Percentiles rank a stretch among this genome's conserved stretches.
Evolutionary conservation across 495 filamentous ascomycete species (phyloP).

Genomic region (Hypoxylon subgilvum): DNA sequence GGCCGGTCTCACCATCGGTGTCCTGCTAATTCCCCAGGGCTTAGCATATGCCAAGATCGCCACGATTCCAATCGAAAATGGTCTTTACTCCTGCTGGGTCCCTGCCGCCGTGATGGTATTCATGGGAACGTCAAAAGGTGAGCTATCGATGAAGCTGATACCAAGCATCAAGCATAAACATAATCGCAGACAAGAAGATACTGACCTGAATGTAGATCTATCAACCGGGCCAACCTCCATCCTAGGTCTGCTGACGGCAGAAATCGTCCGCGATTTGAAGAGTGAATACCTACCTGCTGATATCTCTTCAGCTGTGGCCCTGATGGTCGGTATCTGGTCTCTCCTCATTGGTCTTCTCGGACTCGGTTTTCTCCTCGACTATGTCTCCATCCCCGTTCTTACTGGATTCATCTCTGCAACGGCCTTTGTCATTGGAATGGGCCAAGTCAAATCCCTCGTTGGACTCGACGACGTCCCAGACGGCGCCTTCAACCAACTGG

Average conservation of each 20-base stretch:
- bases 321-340: constrained; percentile 59
- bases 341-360: constrained; percentile 57
- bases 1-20: constrained; percentile 57
- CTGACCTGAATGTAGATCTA: constrained; percentile 43
- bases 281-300: constrained; percentile 47
- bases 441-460: constrained; percentile 54
- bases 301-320: constrained; percentile 57
- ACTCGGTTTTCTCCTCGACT: constrained; percentile 59
- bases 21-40: constrained; percentile 59
- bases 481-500: constrained; percentile 50
- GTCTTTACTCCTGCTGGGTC: constrained; percentile 60
- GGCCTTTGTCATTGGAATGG: constrained; percentile 56
- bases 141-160: neutral
- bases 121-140: constrained; percentile 64
- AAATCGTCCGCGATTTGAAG: constrained; percentile 51
- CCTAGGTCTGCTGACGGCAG: constrained; percentile 56
- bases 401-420: constrained; percentile 59
- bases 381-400: constrained; percentile 57
- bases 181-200: neutral
- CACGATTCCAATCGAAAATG: constrained; percentile 58
- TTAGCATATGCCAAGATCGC: constrained; percentile 61
- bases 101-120: constrained; percentile 57
- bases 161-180: too few species aligned
- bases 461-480: constrained; percentile 50
- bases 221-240: constrained; percentile 60